Evolutionary conservation across 202 grass and related monocot genomes (phyloP).

Genomic region (Schoenoplectus triqueter): DNA sequence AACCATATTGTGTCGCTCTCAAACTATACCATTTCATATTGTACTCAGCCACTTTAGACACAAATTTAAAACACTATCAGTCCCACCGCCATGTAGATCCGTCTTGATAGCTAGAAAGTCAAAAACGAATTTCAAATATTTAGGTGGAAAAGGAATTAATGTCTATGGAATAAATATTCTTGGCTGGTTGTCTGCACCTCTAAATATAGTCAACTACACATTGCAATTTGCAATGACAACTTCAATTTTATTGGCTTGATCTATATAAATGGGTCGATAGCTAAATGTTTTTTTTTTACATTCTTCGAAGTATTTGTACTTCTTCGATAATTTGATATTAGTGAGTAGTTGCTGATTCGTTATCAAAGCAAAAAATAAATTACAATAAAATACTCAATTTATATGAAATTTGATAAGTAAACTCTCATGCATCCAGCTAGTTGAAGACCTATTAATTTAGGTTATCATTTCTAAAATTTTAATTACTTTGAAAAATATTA

Average conservation of each 20-base stretch:
- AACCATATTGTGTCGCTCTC: too few relatives aligned
- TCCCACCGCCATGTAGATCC: too few relatives aligned
- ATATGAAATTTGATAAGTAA: not conserved
- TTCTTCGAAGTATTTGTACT: not conserved
- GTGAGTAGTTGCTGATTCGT: not conserved
- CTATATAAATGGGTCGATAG: not conserved
- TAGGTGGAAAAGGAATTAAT: too few relatives aligned
- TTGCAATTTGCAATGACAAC: too few relatives aligned
- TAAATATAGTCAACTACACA: too few relatives aligned
- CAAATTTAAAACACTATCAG: too few relatives aligned
- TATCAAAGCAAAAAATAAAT: not conserved
- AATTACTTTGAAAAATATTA: not conserved
- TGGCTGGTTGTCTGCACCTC: too few relatives aligned
- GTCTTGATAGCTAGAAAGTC: too few relatives aligned
- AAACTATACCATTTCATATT: too few relatives aligned
- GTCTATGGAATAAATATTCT: too few relatives aligned
- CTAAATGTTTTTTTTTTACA: not conserved
- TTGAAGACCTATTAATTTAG: not conserved
- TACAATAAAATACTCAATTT: not conserved
- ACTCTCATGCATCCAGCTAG: not conserved
- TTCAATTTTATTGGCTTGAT: not conserved
- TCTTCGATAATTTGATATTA: not conserved
- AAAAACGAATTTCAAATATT: too few relatives aligned
- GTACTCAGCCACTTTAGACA: too few relatives aligned
- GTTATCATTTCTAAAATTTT: not conserved